Base-by-base conservation (phyloP, 257 asterid species). In the Nicotiana tomentosiformis region DNA sequence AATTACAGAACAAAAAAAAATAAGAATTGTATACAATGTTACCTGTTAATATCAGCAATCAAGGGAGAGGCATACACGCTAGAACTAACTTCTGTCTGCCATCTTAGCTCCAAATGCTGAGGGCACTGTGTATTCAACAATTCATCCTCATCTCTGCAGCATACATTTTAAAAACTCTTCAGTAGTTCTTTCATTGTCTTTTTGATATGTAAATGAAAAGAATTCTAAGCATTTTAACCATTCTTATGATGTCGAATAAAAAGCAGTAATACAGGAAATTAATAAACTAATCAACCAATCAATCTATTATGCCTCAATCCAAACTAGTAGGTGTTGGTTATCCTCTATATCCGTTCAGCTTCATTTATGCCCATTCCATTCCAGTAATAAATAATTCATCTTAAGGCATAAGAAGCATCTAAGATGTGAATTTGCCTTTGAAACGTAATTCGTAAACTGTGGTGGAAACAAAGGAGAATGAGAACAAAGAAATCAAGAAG, bases 81-180 rank as follows among this genome's bases (percentile, higher is more conserved):
- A 82, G 99, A 93, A 89, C 98, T 96, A 87, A 96, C 98, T 93
- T 96, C 99, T 77, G 94, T 84, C 90, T 96, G 98, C 99, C 99
- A 96, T 88, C 99, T 91, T 83, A 96, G 91, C 82, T 96, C 99
- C 91, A 96, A 91, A 87, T 91, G 92, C 90, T 87, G 99, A 70
- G 99, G 99, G 85, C 99, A 96, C 85, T 94, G 97, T 20, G 97
- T 88, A 89, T 96, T 96, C 94, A 96, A 86, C 83, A 96, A 81
- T 80, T 91, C 98, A 80, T 91, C 97, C 91, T 96, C 99, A 84
- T 93, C 97, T 56, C 99, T 96, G 78, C 84, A 53, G 77, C 80
- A 29, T 8, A 26, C 10, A 26, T 14, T 76, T 51, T 51, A 0
- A 29, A 51, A 8, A 51, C 64, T 33, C 76, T 66, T 26, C 10